Base-by-base conservation (phyloP, 1,284 basidiomycete species). In the Leccinum huronense region DNA sequence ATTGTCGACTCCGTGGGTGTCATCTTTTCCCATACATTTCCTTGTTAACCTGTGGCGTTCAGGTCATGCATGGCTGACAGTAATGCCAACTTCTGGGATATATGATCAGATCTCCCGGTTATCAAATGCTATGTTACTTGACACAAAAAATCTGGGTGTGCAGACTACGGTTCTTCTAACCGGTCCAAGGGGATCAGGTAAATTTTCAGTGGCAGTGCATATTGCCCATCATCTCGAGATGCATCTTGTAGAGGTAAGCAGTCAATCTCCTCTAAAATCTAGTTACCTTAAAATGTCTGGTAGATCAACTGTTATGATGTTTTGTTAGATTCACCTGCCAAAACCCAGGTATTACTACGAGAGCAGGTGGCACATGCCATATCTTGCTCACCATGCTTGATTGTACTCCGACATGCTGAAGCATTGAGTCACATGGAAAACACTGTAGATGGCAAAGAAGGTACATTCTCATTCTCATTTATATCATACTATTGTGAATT, bases 281-380 rank as follows among this genome's bases (percentile, higher is more conserved):
- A 4, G 14, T 59, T 57, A 54, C 58, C 60, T 14, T 33, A 14
- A 48, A 57, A 11, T 23, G 8, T 27, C 65, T n/a, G 57, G 8
- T 62, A 95, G 93, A 80, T 97, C 54, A 89, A 97, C 68, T 96
- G 94, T 74, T 98, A 89, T 72, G 88, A 94, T 64, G 74, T 97
- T 13, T 73, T 97, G 11, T 91, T 89, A 1, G 96, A 98, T 63
- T 91, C 85, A 34, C 87, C 91, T 58, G 80, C 82, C 2, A 90
- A 92, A 66, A 94, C 94, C 0, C 91, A 95, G 71, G 94, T 85
- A 1, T 84, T 83, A 0, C 79, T 99, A 0, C 84, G 85, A 36
- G 88, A 90, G 5, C 84, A 88, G 3, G 88, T 98, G 68, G 93
- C 95, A 61, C 87, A 89, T 75, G 95, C 94, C 0, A 80, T 84